These are phyloP conservation scores for Neofusicoccum kwambonambiense DNA, from an alignment of 2,329 filamentous ascomycete genomes.

Conservation along the genomic window DNA sequence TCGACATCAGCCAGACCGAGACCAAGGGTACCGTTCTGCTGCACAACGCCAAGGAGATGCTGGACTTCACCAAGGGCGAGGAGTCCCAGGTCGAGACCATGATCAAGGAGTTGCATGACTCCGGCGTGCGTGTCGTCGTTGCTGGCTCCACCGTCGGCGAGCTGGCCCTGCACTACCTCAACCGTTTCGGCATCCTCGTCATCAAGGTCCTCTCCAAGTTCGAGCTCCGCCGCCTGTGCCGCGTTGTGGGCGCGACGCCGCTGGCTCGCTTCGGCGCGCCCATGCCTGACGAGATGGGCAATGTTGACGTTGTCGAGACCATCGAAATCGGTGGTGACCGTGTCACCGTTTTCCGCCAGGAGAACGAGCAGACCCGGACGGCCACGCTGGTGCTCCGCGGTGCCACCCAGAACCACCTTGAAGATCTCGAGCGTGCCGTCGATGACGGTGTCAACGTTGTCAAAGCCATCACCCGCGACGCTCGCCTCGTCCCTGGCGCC, in stretches of 20 bases:
- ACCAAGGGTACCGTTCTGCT: conserved; percentile 97
- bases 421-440: conserved; percentile 94
- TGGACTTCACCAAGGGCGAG: conserved; percentile 97
- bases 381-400: conserved; percentile 92
- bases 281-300: conserved; percentile 99
- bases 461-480: conserved; percentile 94
- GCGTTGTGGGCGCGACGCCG: conserved; percentile 95
- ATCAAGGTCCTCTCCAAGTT: conserved; percentile 99
- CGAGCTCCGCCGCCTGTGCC: conserved; percentile 89
- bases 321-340: conserved; percentile 96
- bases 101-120: conserved; percentile 95
- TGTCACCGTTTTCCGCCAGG: conserved; percentile 97
- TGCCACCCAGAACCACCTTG: conserved; percentile 95
- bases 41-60: conserved; percentile 97
- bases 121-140: conserved; percentile 85
- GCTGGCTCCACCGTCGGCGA: conserved; percentile 94
- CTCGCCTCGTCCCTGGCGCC: conserved; percentile 86
- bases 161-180: conserved; percentile 94
- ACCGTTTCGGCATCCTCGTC: conserved; percentile 92
- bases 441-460: conserved; percentile 98
- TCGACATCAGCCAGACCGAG: conserved; percentile 94
- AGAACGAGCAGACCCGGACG: conserved; percentile 86
- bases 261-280: conserved; percentile 91
- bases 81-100: conserved; percentile 84
- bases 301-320: conserved; percentile 91